Evolutionary conservation across 768 basidiomycete species (phyloP), one percentile per base, ranked within the genome.

Genomic region (Chalciporus piperatus): DNA sequence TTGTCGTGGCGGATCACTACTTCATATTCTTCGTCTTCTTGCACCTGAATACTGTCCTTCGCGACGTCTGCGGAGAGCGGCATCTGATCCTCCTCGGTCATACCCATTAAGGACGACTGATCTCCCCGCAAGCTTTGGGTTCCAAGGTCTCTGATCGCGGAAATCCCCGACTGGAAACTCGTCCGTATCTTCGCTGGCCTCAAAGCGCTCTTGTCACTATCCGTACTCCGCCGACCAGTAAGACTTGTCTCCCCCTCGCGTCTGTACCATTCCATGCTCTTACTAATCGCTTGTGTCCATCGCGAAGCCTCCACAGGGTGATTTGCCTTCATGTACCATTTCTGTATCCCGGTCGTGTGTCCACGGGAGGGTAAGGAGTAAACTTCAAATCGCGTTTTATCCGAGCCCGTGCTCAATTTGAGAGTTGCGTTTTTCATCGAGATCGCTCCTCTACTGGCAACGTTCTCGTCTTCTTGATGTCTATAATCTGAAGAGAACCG

Each of bases 231-330:
- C 33, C 79, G 68, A 33, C 61, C 59, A 19, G 51, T 55, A 56
- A 61, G 54, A 25, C 57, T 52, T 43, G 64, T 61, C 23, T 70
- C 69, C 1, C 55, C 50, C 32, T 78, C 74, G n/a, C 73, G 73
- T 50, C 76, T 77, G 43, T 76, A 78, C 76, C 83, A 86, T 28
- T 92, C 89, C 52, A 93, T 85, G 55, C 83, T 85, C 63, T 79
- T 80, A 16, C 71, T 69, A 42, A 98, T 79, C 0, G 86, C 87
- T 51, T 87, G 82, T 2, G 83, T 82, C 95, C 95, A 98, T 11
- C 94, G 78, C 4, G 86, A 77, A 5, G 91, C 91, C 68, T 98
- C 95, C 6, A 89, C 90, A 0, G 88, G 91, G 60, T 97, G 92
- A 55, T 84, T 89, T 0, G 88, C 87, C 50, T 85, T 87, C 69